Percentiles rank a stretch among this genome's conserved stretches.
phyloP scores from a whole-genome alignment of 2,329 filamentous ascomycete genomes.

The Clarireedia paspali region DNA sequence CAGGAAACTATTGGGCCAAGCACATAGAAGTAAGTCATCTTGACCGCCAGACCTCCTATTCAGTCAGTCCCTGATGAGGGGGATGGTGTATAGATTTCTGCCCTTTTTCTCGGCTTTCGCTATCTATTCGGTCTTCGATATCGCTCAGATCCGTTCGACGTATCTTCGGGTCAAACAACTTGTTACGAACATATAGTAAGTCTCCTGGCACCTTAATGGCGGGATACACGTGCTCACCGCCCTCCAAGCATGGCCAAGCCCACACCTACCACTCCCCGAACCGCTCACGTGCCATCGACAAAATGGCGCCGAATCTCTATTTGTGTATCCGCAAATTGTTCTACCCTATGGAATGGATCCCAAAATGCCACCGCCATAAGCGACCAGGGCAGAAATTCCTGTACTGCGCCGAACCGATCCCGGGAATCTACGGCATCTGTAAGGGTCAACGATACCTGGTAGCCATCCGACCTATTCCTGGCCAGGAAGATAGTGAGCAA shows the following conservation, averaged over 20 bases:
- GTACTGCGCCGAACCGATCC: constrained; percentile 8
- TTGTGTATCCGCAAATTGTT: constrained; percentile 9
- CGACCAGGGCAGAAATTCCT: background rate
- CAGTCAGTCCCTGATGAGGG: too few species aligned
- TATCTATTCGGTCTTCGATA: too few species aligned
- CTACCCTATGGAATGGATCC: background rate
- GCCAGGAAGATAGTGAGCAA: constrained; percentile 8
- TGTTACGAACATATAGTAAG: too few species aligned
- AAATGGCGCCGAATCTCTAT: constrained; percentile 11
- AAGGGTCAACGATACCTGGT: background rate
- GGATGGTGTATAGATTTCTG: too few species aligned
- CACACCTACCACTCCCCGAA: background rate
- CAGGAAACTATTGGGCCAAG: too few species aligned
- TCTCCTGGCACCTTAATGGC: too few species aligned
- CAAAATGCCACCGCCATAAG: background rate
- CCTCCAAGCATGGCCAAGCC: background rate
- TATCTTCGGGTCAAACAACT: too few species aligned
- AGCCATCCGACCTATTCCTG: background rate
- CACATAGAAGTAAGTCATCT: too few species aligned
- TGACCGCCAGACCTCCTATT: too few species aligned
- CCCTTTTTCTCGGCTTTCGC: too few species aligned
- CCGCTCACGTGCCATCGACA: background rate
- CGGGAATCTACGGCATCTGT: constrained; percentile 13
- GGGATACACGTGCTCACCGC: too few species aligned
- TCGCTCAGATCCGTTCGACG: too few species aligned